Percentiles rank a stretch among this genome's conserved stretches.
Evolutionary conservation across 176 grass and related monocot species (phyloP).

Genomic region (Musa beccarii): DNA sequence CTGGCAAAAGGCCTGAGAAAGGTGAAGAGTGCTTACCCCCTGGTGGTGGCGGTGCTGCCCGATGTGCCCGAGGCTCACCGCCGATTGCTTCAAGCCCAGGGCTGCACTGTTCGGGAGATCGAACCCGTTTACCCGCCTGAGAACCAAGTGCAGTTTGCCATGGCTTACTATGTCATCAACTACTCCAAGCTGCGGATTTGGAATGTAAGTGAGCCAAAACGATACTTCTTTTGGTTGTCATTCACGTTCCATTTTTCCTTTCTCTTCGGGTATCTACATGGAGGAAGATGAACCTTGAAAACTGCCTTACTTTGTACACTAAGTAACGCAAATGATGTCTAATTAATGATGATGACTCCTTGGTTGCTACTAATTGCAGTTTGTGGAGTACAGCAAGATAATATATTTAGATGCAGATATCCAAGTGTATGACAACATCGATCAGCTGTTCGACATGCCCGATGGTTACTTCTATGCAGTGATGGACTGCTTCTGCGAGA

Average conservation of each 20-base stretch:
- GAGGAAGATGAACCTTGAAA: too few species aligned
- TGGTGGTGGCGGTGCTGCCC: neutral
- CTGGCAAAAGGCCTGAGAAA: constrained; percentile 12
- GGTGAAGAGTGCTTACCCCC: neutral
- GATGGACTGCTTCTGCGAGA: constrained; percentile 17
- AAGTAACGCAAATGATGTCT: too few species aligned
- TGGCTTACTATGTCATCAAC: constrained; percentile 6
- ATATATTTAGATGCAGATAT: constrained; percentile 10
- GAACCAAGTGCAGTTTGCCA: constrained; percentile 9
- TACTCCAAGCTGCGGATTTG: constrained; percentile 14
- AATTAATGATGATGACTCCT: neutral
- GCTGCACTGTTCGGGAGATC: constrained; percentile 9
- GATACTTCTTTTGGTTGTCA: neutral
- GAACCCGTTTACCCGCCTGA: constrained; percentile 3
- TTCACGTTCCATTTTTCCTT: neutral
- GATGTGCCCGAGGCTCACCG: constrained; percentile 7
- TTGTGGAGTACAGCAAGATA: constrained; percentile 9
- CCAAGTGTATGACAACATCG: constrained; percentile 16
- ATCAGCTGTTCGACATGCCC: constrained; percentile 10
- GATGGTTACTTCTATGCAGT: constrained; percentile 13
- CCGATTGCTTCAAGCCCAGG: neutral
- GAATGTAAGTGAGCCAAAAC: neutral
- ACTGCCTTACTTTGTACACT: too few species aligned
- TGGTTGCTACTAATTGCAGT: neutral
- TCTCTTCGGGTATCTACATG: neutral